Conservation (phyloP, 176 grass and related monocot species). For the Juncus inflexus region DNA sequence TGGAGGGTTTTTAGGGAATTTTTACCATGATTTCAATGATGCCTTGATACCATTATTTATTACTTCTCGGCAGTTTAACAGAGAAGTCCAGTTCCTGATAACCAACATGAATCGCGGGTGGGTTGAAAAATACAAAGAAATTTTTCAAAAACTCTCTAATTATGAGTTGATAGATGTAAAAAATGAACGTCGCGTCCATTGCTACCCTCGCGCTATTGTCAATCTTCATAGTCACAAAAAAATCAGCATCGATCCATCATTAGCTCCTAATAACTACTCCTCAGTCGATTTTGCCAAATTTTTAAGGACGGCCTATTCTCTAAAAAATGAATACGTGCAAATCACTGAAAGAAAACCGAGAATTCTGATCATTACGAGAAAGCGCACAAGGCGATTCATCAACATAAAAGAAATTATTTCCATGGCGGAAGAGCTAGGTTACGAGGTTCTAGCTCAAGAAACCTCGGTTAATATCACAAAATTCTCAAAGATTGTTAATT, state of each 20-base stretch:
- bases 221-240: slow-evolving; percentile 64
- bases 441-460: slow-evolving; percentile 57
- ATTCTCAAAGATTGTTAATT: slow-evolving; percentile 66
- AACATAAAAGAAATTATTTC: slow-evolving; percentile 51
- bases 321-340: slow-evolving; percentile 24
- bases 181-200: slow-evolving; percentile 38
- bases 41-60: slow-evolving; percentile 80
- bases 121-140: slow-evolving; percentile 48
- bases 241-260: slow-evolving; percentile 65
- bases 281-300: slow-evolving; percentile 47
- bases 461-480: slow-evolving; percentile 34
- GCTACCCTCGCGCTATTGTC: slow-evolving; percentile 56
- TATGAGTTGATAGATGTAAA: slow-evolving; percentile 60
- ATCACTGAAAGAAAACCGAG: slow-evolving; percentile 16
- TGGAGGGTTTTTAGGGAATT: slow-evolving; percentile 57
- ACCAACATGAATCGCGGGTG: slow-evolving; percentile 53
- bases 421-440: slow-evolving; percentile 39
- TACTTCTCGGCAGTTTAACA: slow-evolving; percentile 49
- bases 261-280: slow-evolving; percentile 51
- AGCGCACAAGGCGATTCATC: slow-evolving; percentile 44
- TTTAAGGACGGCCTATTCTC: slow-evolving; percentile 40
- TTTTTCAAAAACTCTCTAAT: slow-evolving; percentile 56
- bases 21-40: slow-evolving; percentile 89
- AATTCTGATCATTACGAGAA: slow-evolving; percentile 47
- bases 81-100: slow-evolving; percentile 65